Conservation (phyloP, 139 green algal species). For the Picocystis salinarum region DNA sequence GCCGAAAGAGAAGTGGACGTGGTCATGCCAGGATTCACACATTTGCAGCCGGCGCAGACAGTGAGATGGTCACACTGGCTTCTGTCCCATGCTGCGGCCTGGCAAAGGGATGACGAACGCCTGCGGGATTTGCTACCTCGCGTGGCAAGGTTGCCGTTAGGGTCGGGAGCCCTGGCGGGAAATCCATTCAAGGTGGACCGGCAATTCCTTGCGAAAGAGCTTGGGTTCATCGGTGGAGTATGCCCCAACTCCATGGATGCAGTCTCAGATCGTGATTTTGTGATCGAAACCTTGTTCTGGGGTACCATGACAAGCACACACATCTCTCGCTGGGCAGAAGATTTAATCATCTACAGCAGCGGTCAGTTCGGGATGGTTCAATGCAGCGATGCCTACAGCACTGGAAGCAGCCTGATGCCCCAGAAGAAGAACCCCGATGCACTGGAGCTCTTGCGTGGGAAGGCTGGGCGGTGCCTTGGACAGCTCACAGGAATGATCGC, state of each 20-base stretch:
- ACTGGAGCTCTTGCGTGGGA: constrained; percentile 83
- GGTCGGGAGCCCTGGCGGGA: constrained; percentile 69
- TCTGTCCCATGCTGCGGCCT: constrained; percentile 68
- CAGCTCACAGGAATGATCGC: constrained; percentile 72
- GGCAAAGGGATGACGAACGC: constrained; percentile 83
- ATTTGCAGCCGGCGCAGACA: constrained; percentile 83
- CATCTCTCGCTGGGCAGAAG: constrained; percentile 74
- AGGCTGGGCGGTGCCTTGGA: constrained; percentile 54
- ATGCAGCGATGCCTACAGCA: constrained; percentile 84
- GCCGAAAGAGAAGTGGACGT: constrained; percentile 27
- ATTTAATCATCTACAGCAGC: constrained; percentile 91
- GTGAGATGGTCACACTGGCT: constrained; percentile 91
- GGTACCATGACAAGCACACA: constrained; percentile 60
- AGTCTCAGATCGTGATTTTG: constrained; percentile 86
- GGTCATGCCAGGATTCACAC: constrained; percentile 87
- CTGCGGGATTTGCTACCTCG: constrained; percentile 67
- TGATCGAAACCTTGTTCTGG: constrained; percentile 77
- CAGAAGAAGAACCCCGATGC: constrained; percentile 99
- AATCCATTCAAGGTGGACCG: constrained; percentile 91
- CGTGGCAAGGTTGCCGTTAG: constrained; percentile 70
- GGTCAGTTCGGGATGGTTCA: constrained; percentile 73
- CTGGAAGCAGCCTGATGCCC: constrained; percentile 88
- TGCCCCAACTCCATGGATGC: constrained; percentile 93
- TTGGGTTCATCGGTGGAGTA: constrained; percentile 49
- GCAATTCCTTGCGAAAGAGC: constrained; percentile 31